phyloP scores from a whole-genome alignment of 1,139 yeast genomes.

The Chernovozyma sophiae-reginae region DNA sequence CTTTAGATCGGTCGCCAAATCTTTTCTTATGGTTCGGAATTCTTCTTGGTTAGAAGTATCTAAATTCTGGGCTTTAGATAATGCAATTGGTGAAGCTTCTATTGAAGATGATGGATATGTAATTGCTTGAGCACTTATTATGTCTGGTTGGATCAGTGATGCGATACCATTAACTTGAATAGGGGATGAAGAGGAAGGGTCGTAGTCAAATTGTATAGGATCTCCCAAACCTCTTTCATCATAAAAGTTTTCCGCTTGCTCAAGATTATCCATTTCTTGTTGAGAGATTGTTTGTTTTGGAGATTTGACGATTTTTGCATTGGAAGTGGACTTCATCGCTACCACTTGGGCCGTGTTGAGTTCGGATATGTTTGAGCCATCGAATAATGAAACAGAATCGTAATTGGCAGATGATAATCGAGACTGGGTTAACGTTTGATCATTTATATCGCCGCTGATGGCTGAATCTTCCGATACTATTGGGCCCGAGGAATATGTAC shows the following conservation, averaged over 20 bases:
- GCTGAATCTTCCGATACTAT: background rate
- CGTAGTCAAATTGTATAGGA: background rate
- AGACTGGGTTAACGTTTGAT: background rate
- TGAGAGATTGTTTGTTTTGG: background rate
- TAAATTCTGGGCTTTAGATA: background rate
- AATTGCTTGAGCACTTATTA: background rate
- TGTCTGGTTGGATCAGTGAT: background rate
- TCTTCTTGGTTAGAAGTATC: constrained; percentile 29
- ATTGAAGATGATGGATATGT: background rate
- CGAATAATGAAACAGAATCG: background rate
- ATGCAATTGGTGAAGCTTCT: background rate
- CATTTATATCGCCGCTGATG: background rate
- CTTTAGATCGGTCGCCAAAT: constrained; percentile 61
- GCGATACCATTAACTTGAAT: background rate
- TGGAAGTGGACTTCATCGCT: constrained; percentile 8
- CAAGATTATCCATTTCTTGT: background rate
- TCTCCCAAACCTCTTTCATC: background rate
- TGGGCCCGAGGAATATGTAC: background rate
- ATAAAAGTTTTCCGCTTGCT: background rate
- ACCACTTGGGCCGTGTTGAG: constrained; percentile 15
- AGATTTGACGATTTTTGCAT: background rate
- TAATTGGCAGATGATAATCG: background rate
- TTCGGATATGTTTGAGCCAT: constrained; percentile 7
- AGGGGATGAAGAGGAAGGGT: background rate
- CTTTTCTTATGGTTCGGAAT: constrained; percentile 30